These are phyloP conservation scores for Clavispora fructus DNA, from an alignment of 805 yeast species.

Conservation along the genomic window DNA sequence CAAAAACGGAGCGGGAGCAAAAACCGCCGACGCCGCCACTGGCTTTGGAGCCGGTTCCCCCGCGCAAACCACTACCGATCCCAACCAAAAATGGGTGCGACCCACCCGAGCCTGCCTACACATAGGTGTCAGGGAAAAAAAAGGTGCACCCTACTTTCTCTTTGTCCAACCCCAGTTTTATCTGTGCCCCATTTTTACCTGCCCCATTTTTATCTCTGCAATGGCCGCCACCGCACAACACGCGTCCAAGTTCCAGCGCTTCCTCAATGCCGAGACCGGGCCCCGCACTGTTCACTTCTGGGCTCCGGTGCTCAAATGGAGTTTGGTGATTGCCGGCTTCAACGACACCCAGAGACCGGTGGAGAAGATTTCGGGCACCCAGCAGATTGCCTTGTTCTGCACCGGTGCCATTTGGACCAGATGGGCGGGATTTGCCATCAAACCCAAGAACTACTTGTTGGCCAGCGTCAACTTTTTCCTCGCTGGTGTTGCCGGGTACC, in stretches of 20 bases:
- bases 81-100: slow-evolving; percentile 8
- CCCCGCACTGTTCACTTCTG: slow-evolving; percentile 97
- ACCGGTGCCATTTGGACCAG: slow-evolving; percentile 98
- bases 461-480: slow-evolving; percentile 94
- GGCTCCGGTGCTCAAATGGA: slow-evolving; percentile 73
- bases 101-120: not conserved
- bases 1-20: no score
- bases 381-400: slow-evolving; percentile 77
- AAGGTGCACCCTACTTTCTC: not conserved
- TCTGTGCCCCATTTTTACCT: no score
- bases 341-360: slow-evolving; percentile 87
- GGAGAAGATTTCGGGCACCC: slow-evolving; percentile 85
- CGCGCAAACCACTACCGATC: not conserved
- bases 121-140: not conserved
- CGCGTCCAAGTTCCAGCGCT: slow-evolving; percentile 60
- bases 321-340: slow-evolving; percentile 86
- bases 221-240: slow-evolving; percentile 28
- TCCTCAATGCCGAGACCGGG: slow-evolving; percentile 83
- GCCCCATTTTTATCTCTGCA: slow-evolving; percentile 1
- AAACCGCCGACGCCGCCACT: not conserved
- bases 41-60: not conserved
- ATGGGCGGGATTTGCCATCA: slow-evolving; percentile 88
- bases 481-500: slow-evolving; percentile 85
- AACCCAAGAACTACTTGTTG: slow-evolving; percentile 77
- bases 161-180: not conserved